Evolutionary conservation across 768 basidiomycete species (phyloP).

Genomic region (Asterophora lycoperdoides): DNA sequence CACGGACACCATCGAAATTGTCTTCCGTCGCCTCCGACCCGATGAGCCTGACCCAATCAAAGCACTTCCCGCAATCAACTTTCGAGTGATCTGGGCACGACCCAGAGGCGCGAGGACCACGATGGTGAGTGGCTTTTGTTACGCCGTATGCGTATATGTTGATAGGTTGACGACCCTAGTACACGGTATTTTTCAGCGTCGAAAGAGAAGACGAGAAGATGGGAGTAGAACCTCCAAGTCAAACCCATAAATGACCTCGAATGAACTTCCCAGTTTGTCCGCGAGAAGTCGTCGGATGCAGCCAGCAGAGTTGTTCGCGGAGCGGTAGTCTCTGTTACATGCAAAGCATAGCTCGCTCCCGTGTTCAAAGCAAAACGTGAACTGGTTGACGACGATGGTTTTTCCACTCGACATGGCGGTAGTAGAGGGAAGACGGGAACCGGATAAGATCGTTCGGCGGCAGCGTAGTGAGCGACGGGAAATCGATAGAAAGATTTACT

Average conservation of each 20-base stretch:
- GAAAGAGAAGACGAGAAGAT: not conserved
- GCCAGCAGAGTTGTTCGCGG: constrained; percentile 7
- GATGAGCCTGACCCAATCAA: constrained; percentile 12
- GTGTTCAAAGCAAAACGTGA: constrained; percentile 15
- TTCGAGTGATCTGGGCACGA: constrained; percentile 12
- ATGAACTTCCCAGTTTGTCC: constrained; percentile 7
- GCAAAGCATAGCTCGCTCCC: constrained; percentile 12
- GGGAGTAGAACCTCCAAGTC: constrained; percentile 6
- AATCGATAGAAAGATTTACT: not conserved
- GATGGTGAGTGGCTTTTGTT: constrained; percentile 13
- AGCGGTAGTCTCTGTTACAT: constrained; percentile 12
- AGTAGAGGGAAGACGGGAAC: not conserved
- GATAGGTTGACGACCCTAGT: constrained; percentile 7
- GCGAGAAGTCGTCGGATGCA: constrained; percentile 2
- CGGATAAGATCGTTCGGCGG: not conserved
- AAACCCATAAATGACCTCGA: constrained; percentile 8
- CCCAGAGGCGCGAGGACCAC: constrained; percentile 14
- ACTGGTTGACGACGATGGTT: constrained; percentile 14
- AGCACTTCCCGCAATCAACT: constrained; percentile 13
- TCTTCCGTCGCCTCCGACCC: constrained; percentile 14
- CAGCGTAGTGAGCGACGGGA: not conserved
- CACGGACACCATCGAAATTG: constrained; percentile 12
- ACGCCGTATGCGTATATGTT: constrained; percentile 14
- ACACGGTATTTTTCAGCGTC: not conserved
- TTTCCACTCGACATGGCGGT: constrained; percentile 7